Conservation (phyloP, 2,329 filamentous ascomycete genomes). For the Pseudogymnoascus destructans region DNA sequence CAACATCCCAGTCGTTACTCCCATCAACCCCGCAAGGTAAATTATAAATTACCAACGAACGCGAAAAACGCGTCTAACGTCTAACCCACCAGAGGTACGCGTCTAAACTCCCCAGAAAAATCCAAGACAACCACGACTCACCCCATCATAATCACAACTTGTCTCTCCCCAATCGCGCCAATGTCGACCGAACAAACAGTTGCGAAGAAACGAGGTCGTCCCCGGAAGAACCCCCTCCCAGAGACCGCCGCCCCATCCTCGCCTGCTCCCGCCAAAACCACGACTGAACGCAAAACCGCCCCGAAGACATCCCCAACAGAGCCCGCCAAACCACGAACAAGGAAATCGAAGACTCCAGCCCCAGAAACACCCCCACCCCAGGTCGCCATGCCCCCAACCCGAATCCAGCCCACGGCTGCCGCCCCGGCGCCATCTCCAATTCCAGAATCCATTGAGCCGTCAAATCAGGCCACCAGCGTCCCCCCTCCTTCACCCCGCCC, state of each 20-base stretch:
- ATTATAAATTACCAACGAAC: too few species aligned
- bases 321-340: neutral
- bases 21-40: conserved; percentile 1
- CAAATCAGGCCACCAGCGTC: neutral
- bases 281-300: neutral
- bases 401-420: neutral
- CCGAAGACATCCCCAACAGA: neutral
- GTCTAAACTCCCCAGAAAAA: neutral
- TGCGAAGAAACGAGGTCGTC: neutral
- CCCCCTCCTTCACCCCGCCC: neutral
- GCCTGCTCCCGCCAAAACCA: neutral
- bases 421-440: neutral
- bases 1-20: neutral
- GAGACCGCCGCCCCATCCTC: neutral
- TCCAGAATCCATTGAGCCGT: neutral
- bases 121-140: conserved; percentile 1
- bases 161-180: neutral
- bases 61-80: conserved; percentile 1
- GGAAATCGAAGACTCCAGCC: neutral
- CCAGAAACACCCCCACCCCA: neutral
- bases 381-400: neutral
- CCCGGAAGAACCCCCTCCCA: neutral
- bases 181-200: conserved; percentile 2
- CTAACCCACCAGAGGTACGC: neutral
- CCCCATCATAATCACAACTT: neutral